Base-by-base conservation (phyloP, 2,329 filamentous ascomycete species). In the Penicillium sp. region DNA sequence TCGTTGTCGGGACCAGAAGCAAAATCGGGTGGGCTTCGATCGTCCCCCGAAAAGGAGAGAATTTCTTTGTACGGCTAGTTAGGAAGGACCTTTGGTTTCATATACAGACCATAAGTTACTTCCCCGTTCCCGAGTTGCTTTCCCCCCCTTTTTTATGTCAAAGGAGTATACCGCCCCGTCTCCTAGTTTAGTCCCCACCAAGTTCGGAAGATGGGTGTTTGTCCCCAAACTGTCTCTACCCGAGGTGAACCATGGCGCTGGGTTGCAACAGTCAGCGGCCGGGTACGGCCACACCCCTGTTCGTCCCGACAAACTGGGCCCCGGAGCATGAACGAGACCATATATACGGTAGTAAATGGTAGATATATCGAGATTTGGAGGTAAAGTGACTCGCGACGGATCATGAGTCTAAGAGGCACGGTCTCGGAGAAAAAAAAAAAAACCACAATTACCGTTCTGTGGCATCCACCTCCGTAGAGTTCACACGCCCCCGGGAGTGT, bases 181-280 rank as follows among this genome's bases (percentile, higher is more conserved):
- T 33, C 29, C 29, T 12, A 12, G 13, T 12, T 15, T 21, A 10
- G 6, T 9, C 18, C 36, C 18, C 34, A 36, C n/a, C n/a, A 36
- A n/a, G 24, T 26, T 26, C 24, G 34, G 6, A 36, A 7, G 8
- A 29, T 29, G 7, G 8, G 10, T 9, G 8, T 7, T 29, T 9
- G 10, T 7, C 16, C 52, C 58, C 16, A 4, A 38, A 23, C 24
- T 1, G 41, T 47, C 56, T 43, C 57, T 60, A 63, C 66, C 64
- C 65, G 64, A 62, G 59, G 38, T 61, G 68, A 71, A 71, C 68
- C 68, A 65, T 69, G 67, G 68, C 60, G 62, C 65, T 69, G 68
- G 68, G 66, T 61, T 68, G 10, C 52, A 49, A 46, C 58, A 21
- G 52, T 47, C 60, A 62, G 63, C 62, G 54, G 52, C 44, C 44